A percentile compares a stretch with the other conserved stretches of the same genome.
Evolutionary conservation across 768 basidiomycete species (phyloP).

Genomic region (Brasilioporus rufonigricans): DNA sequence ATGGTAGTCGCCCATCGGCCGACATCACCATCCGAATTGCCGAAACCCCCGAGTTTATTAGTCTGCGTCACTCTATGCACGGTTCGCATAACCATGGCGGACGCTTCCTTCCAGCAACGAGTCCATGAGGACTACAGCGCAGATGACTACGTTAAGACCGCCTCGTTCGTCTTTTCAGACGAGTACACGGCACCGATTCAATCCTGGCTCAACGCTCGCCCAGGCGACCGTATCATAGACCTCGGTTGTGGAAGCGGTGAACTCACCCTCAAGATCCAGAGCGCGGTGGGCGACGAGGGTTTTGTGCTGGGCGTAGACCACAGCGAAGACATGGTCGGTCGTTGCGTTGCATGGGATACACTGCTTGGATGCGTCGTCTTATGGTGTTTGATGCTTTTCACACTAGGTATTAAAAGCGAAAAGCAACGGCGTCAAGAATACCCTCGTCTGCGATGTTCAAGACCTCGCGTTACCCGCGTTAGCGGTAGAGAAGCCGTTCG

Average conservation of each 20-base stretch:
- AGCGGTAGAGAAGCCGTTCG: slow-evolving; percentile 44
- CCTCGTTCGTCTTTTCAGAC: slow-evolving; percentile 64
- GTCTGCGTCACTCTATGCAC: neutral
- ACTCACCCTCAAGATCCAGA: slow-evolving; percentile 57
- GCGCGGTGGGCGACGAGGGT: slow-evolving; percentile 50
- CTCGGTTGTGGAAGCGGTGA: slow-evolving; percentile 86
- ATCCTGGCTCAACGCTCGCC: slow-evolving; percentile 54
- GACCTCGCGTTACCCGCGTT: slow-evolving; percentile 32
- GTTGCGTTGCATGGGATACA: neutral
- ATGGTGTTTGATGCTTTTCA: neutral
- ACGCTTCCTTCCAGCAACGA: neutral
- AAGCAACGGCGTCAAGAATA: slow-evolving; percentile 43
- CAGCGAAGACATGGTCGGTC: slow-evolving; percentile 68
- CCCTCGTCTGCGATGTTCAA: slow-evolving; percentile 57
- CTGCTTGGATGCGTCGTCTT: neutral
- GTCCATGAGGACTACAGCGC: slow-evolving; percentile 54
- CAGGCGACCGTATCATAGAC: slow-evolving; percentile 71
- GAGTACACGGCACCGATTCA: slow-evolving; percentile 53
- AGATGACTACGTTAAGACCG: slow-evolving; percentile 57
- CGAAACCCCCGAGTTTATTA: slow-evolving; percentile 15
- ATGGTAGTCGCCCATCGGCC: slow-evolving; percentile 16
- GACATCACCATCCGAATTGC: slow-evolving; percentile 11
- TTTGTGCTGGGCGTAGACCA: slow-evolving; percentile 67
- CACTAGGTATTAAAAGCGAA: slow-evolving; percentile 59
- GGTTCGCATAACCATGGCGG: slow-evolving; percentile 8